phyloP scores from a whole-genome alignment of 2,329 filamentous ascomycete genomes.

The Fusarium piperis region DNA sequence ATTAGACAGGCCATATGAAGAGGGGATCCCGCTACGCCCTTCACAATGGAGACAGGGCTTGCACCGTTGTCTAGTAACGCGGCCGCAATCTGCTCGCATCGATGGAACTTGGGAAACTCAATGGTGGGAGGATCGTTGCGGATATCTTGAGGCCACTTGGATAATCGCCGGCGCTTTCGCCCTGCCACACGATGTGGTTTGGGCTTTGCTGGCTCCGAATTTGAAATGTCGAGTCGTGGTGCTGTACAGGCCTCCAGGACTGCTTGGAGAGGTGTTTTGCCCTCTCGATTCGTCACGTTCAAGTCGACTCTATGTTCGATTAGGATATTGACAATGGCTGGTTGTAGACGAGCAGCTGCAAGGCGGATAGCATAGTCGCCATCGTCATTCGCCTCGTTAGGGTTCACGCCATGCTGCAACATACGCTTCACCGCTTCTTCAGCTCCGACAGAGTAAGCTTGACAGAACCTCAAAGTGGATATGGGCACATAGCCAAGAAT shows the following conservation, averaged over 20 bases:
- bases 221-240: neutral
- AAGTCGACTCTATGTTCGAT: neutral
- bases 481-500: neutral
- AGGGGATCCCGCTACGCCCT: neutral
- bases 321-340: neutral
- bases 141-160: neutral
- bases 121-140: neutral
- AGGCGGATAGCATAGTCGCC: neutral
- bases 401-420: neutral
- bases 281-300: neutral
- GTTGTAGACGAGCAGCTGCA: neutral
- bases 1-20: constrained; percentile 15
- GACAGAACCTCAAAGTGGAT: neutral
- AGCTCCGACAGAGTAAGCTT: neutral
- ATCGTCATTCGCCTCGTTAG: neutral
- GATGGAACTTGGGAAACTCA: neutral
- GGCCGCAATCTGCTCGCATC: neutral
- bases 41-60: neutral
- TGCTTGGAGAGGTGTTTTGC: neutral
- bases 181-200: neutral
- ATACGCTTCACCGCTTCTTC: neutral
- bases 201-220: neutral
- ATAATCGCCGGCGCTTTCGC: neutral
- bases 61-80: neutral
- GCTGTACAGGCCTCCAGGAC: constrained; percentile 1